Percentiles rank a stretch among this genome's conserved stretches.
These are phyloP conservation scores for Aquilaria yunnanensis DNA, from an alignment of 345 rosid genomes.

Conservation along the genomic window DNA sequence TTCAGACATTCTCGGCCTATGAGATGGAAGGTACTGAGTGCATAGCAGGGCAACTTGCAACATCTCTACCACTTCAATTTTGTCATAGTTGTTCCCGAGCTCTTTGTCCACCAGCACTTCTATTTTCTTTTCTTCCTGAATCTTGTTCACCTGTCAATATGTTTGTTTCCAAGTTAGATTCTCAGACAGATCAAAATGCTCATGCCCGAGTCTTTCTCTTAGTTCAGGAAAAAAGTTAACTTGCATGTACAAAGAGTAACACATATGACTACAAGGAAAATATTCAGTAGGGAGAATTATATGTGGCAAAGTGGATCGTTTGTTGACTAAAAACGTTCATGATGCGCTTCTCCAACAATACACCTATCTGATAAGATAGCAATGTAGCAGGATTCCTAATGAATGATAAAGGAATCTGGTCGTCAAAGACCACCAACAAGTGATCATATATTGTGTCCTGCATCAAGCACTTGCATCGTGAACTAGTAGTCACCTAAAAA, in stretches of 20 bases:
- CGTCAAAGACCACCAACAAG: too few species aligned
- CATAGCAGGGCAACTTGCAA: slow-evolving; percentile 83
- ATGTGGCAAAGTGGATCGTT: too few species aligned
- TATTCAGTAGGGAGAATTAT: not conserved
- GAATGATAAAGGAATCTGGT: too few species aligned
- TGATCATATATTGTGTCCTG: too few species aligned
- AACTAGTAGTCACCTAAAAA: too few species aligned
- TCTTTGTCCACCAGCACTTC: slow-evolving; percentile 76
- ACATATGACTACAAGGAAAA: not conserved
- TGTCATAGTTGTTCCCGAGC: slow-evolving; percentile 58
- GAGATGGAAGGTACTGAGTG: slow-evolving; percentile 80
- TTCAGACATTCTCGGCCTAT: slow-evolving; percentile 88
- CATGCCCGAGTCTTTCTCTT: not conserved
- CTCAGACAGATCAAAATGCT: not conserved
- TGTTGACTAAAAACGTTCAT: too few species aligned
- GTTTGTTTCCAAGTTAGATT: not conserved
- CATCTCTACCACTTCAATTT: slow-evolving; percentile 82
- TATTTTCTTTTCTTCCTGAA: slow-evolving; percentile 76
- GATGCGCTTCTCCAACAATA: too few species aligned
- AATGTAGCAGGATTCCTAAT: too few species aligned
- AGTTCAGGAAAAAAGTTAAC: not conserved
- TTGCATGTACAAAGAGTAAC: not conserved
- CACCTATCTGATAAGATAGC: too few species aligned
- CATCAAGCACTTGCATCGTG: too few species aligned
- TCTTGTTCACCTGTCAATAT: slow-evolving; percentile 56